A percentile compares a stretch with the other conserved stretches of the same genome.
Evolutionary conservation across 1,139 yeast species (phyloP).

Genomic region (Pichiaceae sp.): DNA sequence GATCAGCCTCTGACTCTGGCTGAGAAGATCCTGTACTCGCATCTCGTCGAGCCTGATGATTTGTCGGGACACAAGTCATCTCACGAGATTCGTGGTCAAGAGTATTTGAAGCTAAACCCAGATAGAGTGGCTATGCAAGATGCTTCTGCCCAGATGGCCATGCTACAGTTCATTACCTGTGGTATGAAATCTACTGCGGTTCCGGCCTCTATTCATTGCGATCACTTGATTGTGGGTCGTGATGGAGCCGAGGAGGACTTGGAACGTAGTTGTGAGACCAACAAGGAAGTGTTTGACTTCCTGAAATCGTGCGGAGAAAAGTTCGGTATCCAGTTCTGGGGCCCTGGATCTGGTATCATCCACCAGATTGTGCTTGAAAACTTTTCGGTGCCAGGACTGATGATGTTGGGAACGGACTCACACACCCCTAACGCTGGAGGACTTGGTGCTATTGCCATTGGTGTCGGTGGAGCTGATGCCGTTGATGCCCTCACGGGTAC

Average conservation of each 20-base stretch:
- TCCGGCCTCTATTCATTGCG: constrained; percentile 95
- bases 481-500: constrained; percentile 94
- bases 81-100: constrained; percentile 64
- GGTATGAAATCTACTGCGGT: constrained; percentile 81
- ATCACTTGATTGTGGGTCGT: constrained; percentile 92
- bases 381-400: constrained; percentile 87
- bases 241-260: constrained; percentile 83
- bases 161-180: constrained; percentile 93
- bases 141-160: constrained; percentile 97
- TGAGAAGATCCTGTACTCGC: constrained; percentile 89
- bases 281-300: constrained; percentile 91
- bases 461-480: constrained; percentile 99
- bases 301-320: constrained; percentile 83
- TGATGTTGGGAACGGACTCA: constrained; percentile 96
- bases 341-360: constrained; percentile 97
- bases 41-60: constrained; percentile 75
- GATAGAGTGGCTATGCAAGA: constrained; percentile 99
- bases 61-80: constrained; percentile 38
- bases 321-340: constrained; percentile 97
- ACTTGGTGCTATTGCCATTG: constrained; percentile 92
- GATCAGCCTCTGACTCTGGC: constrained; percentile 82
- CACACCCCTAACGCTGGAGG: constrained; percentile 99
- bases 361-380: constrained; percentile 96
- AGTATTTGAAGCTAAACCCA: constrained; percentile 87
- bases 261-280: constrained; percentile 65